Evolutionary conservation across 352 stramenopile species (phyloP).

Genomic region (Pythium oligandrum): DNA sequence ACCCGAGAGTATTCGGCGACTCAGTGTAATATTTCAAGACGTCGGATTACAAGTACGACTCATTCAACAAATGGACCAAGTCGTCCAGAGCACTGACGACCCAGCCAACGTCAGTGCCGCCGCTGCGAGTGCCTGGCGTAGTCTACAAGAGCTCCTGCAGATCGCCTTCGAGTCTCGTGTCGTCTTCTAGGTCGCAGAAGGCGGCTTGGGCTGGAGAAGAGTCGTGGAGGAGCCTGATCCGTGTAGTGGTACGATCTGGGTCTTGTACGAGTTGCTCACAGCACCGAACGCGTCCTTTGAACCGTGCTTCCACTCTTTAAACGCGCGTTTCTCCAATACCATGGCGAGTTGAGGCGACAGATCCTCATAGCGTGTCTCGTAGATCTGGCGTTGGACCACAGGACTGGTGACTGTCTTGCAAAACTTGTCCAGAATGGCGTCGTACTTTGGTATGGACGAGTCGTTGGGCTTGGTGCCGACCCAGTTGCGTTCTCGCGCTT

Average conservation of each 20-base stretch:
- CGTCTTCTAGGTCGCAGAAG: background rate
- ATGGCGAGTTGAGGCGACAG: constrained; percentile 67
- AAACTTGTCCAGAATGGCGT: constrained; percentile 79
- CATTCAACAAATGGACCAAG: constrained; percentile 38
- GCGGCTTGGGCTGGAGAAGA: too few species aligned
- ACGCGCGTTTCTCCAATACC: constrained; percentile 64
- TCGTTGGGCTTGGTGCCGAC: constrained; percentile 37
- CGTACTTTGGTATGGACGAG: constrained; percentile 53
- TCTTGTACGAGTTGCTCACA: constrained; percentile 40
- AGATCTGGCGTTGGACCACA: constrained; percentile 71
- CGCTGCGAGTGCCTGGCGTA: constrained; percentile 17
- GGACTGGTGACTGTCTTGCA: constrained; percentile 74
- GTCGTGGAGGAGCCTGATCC: too few species aligned
- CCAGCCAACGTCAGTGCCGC: background rate
- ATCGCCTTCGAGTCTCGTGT: constrained; percentile 17
- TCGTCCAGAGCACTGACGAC: background rate
- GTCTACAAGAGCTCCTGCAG: constrained; percentile 37
- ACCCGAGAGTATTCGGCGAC: constrained; percentile 30
- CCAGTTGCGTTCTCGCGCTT: constrained; percentile 51
- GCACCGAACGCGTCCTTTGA: constrained; percentile 31
- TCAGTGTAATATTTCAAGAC: constrained; percentile 34
- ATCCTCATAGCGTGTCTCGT: constrained; percentile 49
- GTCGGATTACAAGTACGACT: constrained; percentile 38
- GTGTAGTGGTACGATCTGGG: constrained; percentile 17
- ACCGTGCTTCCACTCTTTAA: constrained; percentile 41